These are phyloP conservation scores for Pistacia vera DNA, from an alignment of 345 rosid genomes.

Conservation along the genomic window DNA sequence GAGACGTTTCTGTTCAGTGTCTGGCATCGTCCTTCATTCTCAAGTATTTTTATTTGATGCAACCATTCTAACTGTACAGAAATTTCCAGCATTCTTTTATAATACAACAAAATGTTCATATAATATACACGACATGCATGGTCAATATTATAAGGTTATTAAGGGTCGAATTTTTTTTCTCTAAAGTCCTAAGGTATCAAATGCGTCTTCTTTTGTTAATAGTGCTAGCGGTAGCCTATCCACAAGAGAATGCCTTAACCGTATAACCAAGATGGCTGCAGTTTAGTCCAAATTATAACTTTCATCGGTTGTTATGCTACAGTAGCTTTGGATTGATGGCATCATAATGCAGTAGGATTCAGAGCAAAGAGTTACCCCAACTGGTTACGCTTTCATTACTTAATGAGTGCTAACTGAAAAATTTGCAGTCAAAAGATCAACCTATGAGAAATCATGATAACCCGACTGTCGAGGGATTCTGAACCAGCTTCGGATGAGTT, in stretches of 20 bases:
- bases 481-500: conserved; percentile 73
- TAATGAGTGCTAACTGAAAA: neutral
- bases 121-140: neutral
- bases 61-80: too few relatives aligned
- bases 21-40: neutral
- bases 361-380: neutral
- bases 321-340: neutral
- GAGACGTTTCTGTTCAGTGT: neutral
- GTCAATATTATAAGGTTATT: neutral
- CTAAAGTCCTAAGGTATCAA: neutral
- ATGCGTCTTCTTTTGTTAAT: neutral
- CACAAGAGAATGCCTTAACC: neutral
- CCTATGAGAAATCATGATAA: neutral
- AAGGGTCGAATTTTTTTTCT: neutral
- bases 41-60: too few relatives aligned
- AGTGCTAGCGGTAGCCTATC: neutral
- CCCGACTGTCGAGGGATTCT: conserved; percentile 32
- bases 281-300: neutral
- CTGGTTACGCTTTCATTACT: neutral
- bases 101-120: neutral
- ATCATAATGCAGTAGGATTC: neutral
- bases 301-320: neutral
- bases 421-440: neutral
- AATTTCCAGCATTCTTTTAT: neutral
- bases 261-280: neutral